Evolutionary conservation across 179 eudicot genomes (phyloP).

Genomic region (Silene coronaria): DNA sequence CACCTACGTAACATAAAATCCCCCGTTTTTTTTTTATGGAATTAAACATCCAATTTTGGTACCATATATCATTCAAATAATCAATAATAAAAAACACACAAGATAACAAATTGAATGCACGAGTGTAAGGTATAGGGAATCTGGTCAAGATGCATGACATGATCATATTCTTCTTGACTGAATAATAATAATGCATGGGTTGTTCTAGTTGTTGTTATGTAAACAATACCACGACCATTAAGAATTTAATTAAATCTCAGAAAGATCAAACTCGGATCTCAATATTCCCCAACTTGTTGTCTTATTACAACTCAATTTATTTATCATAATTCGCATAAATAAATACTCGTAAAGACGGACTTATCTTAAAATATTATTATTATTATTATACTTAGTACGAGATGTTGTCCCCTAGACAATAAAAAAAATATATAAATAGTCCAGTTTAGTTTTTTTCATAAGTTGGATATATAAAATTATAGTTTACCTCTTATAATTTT

Average conservation of each 20-base stretch:
- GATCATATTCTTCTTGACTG: constrained; percentile 7
- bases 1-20: no score
- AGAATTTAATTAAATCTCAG: neutral
- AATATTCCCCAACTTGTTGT: neutral
- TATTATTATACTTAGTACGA: no score
- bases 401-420: no score
- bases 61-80: no score
- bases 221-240: neutral
- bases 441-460: no score
- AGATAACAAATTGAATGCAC: neutral
- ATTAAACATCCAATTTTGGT: neutral
- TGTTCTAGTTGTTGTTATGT: neutral
- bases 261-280: constrained; percentile 3
- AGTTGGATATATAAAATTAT: no score
- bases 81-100: neutral
- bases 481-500: no score
- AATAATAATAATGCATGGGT: constrained; percentile 11
- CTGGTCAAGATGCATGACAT: constrained; percentile 13
- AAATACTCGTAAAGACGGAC: no score
- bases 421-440: no score
- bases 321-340: no score
- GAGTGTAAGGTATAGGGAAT: constrained; percentile 1
- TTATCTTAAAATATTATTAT: no score
- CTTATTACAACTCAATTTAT: neutral
- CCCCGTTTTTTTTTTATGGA: no score